phyloP scores from a whole-genome alignment of 2,329 filamentous ascomycete species.

The Podosphaera leucotricha region DNA sequence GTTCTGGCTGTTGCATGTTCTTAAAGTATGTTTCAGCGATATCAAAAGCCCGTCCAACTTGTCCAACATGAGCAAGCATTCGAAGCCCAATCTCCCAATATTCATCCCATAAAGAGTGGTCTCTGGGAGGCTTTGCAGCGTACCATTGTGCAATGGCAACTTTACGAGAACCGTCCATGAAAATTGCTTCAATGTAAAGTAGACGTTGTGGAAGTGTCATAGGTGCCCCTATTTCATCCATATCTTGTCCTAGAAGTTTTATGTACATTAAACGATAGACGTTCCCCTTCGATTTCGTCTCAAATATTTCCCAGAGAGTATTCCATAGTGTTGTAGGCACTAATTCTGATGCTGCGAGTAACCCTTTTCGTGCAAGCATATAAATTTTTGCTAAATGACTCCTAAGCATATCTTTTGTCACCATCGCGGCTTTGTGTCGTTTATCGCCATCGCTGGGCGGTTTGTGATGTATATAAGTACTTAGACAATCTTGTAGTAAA shows the following conservation, averaged over 20 bases:
- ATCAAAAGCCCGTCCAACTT: constrained; percentile 33
- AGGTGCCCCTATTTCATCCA: constrained; percentile 31
- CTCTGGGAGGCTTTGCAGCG: constrained; percentile 16
- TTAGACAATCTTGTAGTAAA: constrained; percentile 1
- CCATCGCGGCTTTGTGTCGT: background rate
- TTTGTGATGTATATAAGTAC: background rate
- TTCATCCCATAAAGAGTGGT: constrained; percentile 8
- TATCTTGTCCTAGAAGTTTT: constrained; percentile 38
- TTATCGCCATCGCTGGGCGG: background rate
- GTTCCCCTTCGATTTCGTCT: constrained; percentile 22
- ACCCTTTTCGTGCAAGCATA: constrained; percentile 1
- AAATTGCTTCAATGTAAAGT: constrained; percentile 43
- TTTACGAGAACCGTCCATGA: constrained; percentile 32
- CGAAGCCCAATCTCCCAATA: constrained; percentile 43
- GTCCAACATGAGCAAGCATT: constrained; percentile 34
- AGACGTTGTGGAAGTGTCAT: constrained; percentile 36
- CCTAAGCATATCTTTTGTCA: constrained; percentile 1
- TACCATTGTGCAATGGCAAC: constrained; percentile 16
- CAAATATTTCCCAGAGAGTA: constrained; percentile 39
- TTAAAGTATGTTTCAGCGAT: constrained; percentile 30
- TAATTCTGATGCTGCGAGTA: constrained; percentile 15
- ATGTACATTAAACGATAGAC: constrained; percentile 35
- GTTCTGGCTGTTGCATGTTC: constrained; percentile 18
- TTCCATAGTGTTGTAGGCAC: constrained; percentile 38
- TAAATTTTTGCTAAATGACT: constrained; percentile 1